Evolutionary conservation across 345 rosid species (phyloP).

Genomic region (Excoecaria agallocha): DNA sequence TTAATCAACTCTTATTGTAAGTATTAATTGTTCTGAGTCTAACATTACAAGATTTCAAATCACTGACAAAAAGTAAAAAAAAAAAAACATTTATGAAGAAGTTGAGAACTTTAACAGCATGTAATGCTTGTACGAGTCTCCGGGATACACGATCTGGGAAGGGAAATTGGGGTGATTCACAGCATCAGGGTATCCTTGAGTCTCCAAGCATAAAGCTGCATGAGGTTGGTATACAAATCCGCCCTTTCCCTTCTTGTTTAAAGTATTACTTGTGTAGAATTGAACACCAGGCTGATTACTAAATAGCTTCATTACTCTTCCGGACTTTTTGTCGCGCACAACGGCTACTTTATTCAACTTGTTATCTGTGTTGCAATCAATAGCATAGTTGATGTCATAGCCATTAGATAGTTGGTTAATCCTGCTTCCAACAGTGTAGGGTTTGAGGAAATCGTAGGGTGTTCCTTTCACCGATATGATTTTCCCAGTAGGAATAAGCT

Average conservation of each 20-base stretch:
- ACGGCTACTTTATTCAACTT: conserved; percentile 52
- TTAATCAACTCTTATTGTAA: background rate
- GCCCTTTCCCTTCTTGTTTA: conserved; percentile 65
- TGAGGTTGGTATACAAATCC: conserved; percentile 56
- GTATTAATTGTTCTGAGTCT: background rate
- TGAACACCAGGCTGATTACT: conserved; percentile 76
- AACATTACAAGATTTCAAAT: background rate
- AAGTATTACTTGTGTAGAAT: conserved; percentile 60
- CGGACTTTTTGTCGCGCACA: conserved; percentile 61
- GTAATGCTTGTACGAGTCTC: conserved; percentile 53
- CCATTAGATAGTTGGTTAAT: conserved; percentile 55
- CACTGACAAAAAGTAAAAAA: no score
- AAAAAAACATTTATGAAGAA: background rate
- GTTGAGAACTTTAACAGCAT: conserved; percentile 59
- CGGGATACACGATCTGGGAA: conserved; percentile 55
- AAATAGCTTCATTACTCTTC: conserved; percentile 64
- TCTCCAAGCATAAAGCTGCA: conserved; percentile 79
- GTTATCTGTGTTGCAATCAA: conserved; percentile 34
- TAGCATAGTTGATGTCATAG: conserved; percentile 72
- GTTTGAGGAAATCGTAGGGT: conserved; percentile 70
- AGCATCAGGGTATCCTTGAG: conserved; percentile 78
- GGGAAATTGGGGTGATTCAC: conserved; percentile 78
- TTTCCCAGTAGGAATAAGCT: conserved; percentile 75
- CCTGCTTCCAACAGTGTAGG: conserved; percentile 46
- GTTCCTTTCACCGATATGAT: conserved; percentile 62